These are phyloP conservation scores for Metarhizium humberi DNA, from an alignment of 2,329 filamentous ascomycete genomes.

Conservation along the genomic window DNA sequence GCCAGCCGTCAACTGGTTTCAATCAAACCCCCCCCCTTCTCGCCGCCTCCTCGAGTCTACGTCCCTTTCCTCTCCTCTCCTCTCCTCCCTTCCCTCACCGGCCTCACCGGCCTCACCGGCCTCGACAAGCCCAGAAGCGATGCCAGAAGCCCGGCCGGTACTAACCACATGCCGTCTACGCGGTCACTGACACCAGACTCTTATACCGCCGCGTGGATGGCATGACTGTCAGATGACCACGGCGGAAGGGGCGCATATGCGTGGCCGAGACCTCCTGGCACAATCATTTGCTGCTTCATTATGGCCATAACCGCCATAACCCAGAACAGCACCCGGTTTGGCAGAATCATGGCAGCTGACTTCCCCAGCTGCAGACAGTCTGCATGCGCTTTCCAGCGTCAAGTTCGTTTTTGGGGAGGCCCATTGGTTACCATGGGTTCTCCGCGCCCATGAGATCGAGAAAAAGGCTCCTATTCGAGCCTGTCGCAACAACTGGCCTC, in stretches of 20 bases:
- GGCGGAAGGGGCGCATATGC: neutral
- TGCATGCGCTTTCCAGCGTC: neutral
- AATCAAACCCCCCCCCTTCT: too few relatives aligned
- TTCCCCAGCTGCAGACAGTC: neutral
- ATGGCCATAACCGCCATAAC: neutral
- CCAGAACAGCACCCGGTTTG: constrained; percentile 4
- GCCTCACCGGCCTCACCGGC: too few relatives aligned
- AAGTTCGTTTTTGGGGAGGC: too few relatives aligned
- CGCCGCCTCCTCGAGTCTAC: too few relatives aligned
- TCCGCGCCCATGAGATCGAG: neutral
- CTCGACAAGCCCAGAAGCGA: too few relatives aligned
- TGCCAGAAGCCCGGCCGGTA: too few relatives aligned
- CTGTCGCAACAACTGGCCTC: neutral
- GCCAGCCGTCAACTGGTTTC: too few relatives aligned
- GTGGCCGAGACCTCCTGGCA: constrained; percentile 1
- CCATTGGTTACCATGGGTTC: neutral
- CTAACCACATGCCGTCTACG: too few relatives aligned
- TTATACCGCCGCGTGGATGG: neutral
- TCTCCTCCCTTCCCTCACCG: too few relatives aligned
- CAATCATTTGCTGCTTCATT: neutral
- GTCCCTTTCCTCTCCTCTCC: too few relatives aligned
- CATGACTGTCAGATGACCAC: neutral
- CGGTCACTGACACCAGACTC: too few relatives aligned
- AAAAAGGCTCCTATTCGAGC: neutral
- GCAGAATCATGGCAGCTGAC: constrained; percentile 1